These are phyloP conservation scores for Ceratobasidium sp. DNA, from an alignment of 1,284 basidiomycete genomes.

Conservation along the genomic window DNA sequence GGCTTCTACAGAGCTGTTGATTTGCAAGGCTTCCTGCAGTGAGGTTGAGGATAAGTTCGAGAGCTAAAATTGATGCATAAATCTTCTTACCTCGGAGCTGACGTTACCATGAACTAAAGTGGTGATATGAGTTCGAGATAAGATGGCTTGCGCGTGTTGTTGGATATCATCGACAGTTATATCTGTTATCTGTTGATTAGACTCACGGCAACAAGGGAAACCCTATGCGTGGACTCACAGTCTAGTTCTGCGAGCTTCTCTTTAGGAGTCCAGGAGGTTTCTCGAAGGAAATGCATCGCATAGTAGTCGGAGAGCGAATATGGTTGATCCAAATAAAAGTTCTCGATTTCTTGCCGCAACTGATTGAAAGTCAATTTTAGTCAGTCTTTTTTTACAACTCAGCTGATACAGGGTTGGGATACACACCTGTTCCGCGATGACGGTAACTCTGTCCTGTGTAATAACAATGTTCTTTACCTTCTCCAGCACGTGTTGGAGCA, in stretches of 20 bases:
- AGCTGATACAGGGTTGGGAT: slow-evolving; percentile 32
- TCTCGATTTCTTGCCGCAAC: slow-evolving; percentile 80
- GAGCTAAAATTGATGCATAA: slow-evolving; percentile 5
- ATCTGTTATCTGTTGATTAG: slow-evolving; percentile 56
- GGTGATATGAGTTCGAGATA: slow-evolving; percentile 76
- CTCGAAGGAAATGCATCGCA: slow-evolving; percentile 73
- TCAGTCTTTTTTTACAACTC: slow-evolving; percentile 18
- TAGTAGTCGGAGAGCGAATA: slow-evolving; percentile 86
- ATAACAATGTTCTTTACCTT: slow-evolving; percentile 76
- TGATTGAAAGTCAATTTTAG: slow-evolving; percentile 50
- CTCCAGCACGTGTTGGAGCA: slow-evolving; percentile 80
- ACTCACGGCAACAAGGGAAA: neutral
- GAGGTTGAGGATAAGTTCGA: slow-evolving; percentile 29
- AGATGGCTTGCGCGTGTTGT: slow-evolving; percentile 69
- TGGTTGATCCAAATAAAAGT: slow-evolving; percentile 88
- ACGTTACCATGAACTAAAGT: slow-evolving; percentile 90
- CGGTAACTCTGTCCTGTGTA: slow-evolving; percentile 75
- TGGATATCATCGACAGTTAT: slow-evolving; percentile 80
- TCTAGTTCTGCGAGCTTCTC: slow-evolving; percentile 84
- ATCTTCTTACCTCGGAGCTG: slow-evolving; percentile 72
- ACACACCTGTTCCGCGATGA: slow-evolving; percentile 86
- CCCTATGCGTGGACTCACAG: slow-evolving; percentile 61
- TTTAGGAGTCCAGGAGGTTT: slow-evolving; percentile 80
- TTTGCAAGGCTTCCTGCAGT: slow-evolving; percentile 74
- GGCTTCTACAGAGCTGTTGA: slow-evolving; percentile 78